Evolutionary conservation across 2,329 filamentous ascomycete species (phyloP).

Genomic region (Arachnopeziza araneosa): DNA sequence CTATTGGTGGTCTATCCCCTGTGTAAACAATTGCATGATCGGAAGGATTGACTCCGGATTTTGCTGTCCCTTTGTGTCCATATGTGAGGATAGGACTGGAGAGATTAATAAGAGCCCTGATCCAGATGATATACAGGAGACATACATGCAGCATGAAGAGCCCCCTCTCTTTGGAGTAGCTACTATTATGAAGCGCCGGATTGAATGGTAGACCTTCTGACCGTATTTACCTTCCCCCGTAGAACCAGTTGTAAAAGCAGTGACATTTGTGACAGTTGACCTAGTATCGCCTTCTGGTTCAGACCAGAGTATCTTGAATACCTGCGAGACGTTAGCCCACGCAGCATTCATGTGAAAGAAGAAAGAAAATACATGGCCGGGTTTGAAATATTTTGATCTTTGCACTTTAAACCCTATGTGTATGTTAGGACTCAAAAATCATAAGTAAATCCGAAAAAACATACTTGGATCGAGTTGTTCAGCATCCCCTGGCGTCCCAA

Average conservation of each 20-base stretch:
- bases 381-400: conserved; percentile 6
- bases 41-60: conserved; percentile 7
- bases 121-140: background rate
- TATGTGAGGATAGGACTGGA: conserved; percentile 10
- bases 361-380: conserved; percentile 2
- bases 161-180: background rate
- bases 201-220: background rate
- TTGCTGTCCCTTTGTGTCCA: conserved; percentile 5
- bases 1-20: background rate
- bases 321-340: conserved; percentile 2
- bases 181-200: conserved; percentile 19
- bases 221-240: background rate
- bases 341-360: conserved; percentile 3
- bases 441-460: background rate
- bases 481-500: conserved; percentile 2
- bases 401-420: conserved; percentile 6
- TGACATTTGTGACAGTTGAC: background rate
- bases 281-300: conserved; percentile 2
- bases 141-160: conserved; percentile 20
- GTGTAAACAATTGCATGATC: conserved; percentile 8
- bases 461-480: conserved; percentile 13
- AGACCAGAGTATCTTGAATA: conserved; percentile 13
- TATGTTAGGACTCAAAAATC: background rate
- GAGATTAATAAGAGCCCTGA: background rate
- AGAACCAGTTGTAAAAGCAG: too few species aligned